Base-by-base conservation (phyloP, 2,329 filamentous ascomycete genomes). In the Paecilomyces dactylethromorphus region DNA sequence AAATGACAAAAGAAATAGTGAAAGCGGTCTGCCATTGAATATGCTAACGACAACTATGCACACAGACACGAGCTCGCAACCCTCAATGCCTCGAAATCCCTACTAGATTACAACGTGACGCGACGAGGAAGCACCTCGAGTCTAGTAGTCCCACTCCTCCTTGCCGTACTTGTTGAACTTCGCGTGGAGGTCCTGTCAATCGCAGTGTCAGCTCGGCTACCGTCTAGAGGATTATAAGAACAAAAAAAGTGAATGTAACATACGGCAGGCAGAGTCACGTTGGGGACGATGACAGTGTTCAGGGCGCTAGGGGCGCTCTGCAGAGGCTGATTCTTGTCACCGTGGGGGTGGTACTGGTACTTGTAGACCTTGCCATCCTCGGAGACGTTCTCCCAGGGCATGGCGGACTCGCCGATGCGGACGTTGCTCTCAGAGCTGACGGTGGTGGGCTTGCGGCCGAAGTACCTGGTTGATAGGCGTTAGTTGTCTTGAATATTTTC, bases 131-230 rank as follows among this genome's bases (percentile, higher is more conserved):
- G 24, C 5, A 18, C 39, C 39, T 18, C 24, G 8, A 13, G 18
- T 45, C 61, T 70, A 75, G 65, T 74, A 75, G 65, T 75, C 73
- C 64, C 70, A 97, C 68, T 91, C 92, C 68, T 97, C 94, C 87
- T 97, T 97, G 78, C 94, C 94, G 87, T 91, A 97, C 84, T 99
- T 99, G 90, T 99, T 99, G 87, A 89, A 97, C 81, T 89, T 89
- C 69, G 99, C 94, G 81, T 99, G 94, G 65, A 97, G 86, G 71
- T 88, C 84, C 91, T 95, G 69, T 59, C 54, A 32, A 54, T 52
- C 45, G 56, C 56, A 7, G n/a, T 8, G 39, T 45, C 39, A 45
- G 39, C 3, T n/a, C 15, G 35, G 24, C 3, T 8, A 18, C 18
- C 13, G 15, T n/a, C 15, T 15, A 45, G 13, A 45, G 21, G 22